Conservation (phyloP, 1,284 basidiomycete species). For the Fomitopsis betulina region DNA sequence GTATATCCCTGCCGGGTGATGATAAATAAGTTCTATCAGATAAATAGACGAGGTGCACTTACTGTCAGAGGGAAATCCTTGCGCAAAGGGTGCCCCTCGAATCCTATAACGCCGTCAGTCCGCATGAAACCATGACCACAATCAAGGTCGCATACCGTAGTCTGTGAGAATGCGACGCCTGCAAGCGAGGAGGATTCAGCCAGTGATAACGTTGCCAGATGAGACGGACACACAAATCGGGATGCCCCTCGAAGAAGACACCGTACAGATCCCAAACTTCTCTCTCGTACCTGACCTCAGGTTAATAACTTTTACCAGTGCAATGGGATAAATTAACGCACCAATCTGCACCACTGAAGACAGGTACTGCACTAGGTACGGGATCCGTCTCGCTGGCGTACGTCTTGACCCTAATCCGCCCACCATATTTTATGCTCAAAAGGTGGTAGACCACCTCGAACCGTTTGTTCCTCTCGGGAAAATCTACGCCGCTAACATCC, state of each 20-base stretch:
- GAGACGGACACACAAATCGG: conserved; percentile 76
- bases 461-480: conserved; percentile 87
- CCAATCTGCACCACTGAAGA: conserved; percentile 97
- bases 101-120: conserved; percentile 49
- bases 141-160: conserved; percentile 61
- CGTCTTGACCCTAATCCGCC: conserved; percentile 95
- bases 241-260: conserved; percentile 95
- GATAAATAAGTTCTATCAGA: conserved; percentile 2
- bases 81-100: conserved; percentile 95
- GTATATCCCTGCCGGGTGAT: conserved; percentile 74
- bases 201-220: background rate
- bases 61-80: conserved; percentile 98
- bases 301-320: conserved; percentile 1
- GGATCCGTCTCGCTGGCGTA: conserved; percentile 96
- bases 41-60: conserved; percentile 21
- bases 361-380: conserved; percentile 77
- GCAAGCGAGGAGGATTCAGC: conserved; percentile 3
- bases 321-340: conserved; percentile 31
- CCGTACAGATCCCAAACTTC: conserved; percentile 99
- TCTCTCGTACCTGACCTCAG: conserved; percentile 78
- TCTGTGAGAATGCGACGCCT: conserved; percentile 97
- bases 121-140: background rate
- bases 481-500: conserved; percentile 96
- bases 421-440: conserved; percentile 71
- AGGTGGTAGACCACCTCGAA: conserved; percentile 99